Percentiles rank a stretch among this genome's conserved stretches.
Evolutionary conservation across 2,329 filamentous ascomycete genomes (phyloP).

Genomic region (Pyrenochaeta sp.): DNA sequence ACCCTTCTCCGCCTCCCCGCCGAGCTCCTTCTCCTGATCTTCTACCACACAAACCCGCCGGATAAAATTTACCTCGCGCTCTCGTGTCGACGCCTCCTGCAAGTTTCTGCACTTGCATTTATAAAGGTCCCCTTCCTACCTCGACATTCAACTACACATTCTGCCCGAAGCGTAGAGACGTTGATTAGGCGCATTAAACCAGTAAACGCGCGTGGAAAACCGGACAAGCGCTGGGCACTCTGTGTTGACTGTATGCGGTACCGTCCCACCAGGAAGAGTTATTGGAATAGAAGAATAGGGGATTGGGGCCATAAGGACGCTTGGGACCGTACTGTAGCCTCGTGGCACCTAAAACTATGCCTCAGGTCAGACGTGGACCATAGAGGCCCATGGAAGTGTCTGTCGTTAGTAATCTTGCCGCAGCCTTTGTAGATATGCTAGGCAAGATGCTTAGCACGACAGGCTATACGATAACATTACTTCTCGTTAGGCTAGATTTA

Average conservation of each 20-base stretch:
- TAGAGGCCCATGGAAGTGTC: neutral
- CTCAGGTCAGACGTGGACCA: neutral
- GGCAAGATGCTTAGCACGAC: neutral
- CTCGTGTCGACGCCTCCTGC: neutral
- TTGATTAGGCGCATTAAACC: neutral
- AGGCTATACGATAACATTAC: neutral
- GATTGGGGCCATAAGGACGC: neutral
- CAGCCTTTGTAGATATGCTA: neutral
- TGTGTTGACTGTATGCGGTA: neutral
- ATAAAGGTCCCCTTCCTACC: neutral
- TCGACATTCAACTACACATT: neutral
- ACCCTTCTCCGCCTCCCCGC: neutral
- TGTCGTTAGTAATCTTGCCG: neutral
- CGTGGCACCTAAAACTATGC: neutral
- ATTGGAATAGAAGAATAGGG: neutral
- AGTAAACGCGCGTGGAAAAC: neutral
- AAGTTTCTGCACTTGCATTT: neutral
- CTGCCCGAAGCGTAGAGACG: neutral
- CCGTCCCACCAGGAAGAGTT: neutral
- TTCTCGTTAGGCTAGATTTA: neutral
- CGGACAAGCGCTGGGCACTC: neutral
- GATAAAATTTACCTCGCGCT: neutral
- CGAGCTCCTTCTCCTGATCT: neutral
- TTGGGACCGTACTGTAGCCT: neutral
- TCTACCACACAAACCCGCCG: neutral